Conservation (phyloP, 352 stramenopile species). For the Phytophthora constricta region DNA sequence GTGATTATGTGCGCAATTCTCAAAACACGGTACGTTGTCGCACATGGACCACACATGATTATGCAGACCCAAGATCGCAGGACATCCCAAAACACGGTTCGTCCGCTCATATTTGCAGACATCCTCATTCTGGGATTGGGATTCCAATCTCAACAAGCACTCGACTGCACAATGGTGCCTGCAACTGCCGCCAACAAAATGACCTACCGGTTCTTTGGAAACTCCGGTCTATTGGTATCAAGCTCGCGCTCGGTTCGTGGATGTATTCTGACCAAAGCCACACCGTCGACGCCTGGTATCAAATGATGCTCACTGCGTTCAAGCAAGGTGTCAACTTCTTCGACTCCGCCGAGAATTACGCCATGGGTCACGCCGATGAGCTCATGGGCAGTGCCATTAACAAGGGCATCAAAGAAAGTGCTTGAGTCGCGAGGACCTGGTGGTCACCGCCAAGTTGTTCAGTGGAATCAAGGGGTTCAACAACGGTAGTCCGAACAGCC, state of each 20-base stretch:
- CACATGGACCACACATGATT: no score
- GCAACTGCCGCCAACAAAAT: constrained; percentile 12
- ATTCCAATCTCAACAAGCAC: no score
- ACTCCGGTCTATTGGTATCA: constrained; percentile 30
- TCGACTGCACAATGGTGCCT: constrained; percentile 1
- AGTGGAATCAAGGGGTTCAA: constrained; percentile 25
- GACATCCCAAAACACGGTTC: no score
- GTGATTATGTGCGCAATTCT: no score
- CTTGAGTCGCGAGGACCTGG: constrained; percentile 55
- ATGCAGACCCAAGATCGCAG: no score
- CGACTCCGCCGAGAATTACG: constrained; percentile 29
- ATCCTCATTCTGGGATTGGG: no score
- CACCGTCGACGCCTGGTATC: constrained; percentile 15
- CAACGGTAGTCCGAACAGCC: constrained; percentile 20
- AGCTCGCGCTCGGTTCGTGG: constrained; percentile 20
- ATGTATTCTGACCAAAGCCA: constrained; percentile 9
- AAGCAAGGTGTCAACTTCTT: constrained; percentile 56
- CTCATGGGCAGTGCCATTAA: constrained; percentile 51
- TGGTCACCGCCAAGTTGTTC: constrained; percentile 63
- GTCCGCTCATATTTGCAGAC: no score
- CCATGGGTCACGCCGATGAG: constrained; percentile 6
- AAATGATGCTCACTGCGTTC: constrained; percentile 28
- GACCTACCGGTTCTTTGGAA: constrained; percentile 28
- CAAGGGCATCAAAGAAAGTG: constrained; percentile 33
- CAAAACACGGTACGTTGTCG: no score